phyloP scores from a whole-genome alignment of 805 yeast genomes.

The Saccharomycopsis malanga region DNA sequence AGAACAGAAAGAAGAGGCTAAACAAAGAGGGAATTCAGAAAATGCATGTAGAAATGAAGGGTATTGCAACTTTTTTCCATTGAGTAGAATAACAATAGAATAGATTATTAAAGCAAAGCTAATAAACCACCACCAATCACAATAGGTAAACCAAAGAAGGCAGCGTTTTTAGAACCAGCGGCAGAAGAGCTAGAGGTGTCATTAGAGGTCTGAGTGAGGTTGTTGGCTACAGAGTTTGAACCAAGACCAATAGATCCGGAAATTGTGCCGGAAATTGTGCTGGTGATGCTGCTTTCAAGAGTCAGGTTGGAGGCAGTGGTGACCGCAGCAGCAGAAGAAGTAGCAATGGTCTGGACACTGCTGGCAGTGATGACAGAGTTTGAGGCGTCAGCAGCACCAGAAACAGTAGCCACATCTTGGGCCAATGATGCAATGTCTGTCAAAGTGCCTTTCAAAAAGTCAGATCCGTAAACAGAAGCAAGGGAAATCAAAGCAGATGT shows the following conservation, averaged over 20 bases:
- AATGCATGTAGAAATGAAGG: too few relatives aligned
- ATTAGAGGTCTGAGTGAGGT: neutral
- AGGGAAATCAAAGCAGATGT: constrained; percentile 21
- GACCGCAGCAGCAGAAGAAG: neutral
- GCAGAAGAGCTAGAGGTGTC: constrained; percentile 2
- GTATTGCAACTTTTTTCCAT: too few relatives aligned
- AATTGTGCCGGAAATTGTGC: too few relatives aligned
- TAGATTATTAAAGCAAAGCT: constrained; percentile 9
- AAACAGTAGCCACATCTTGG: constrained; percentile 14
- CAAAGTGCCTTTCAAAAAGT: constrained; percentile 17
- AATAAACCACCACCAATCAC: constrained; percentile 8
- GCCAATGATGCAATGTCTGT: constrained; percentile 21
- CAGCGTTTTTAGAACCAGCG: neutral
- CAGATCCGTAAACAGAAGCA: constrained; percentile 20
- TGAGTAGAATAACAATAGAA: too few relatives aligned
- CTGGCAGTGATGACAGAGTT: constrained; percentile 10
- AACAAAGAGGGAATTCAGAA: too few relatives aligned
- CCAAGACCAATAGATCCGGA: too few relatives aligned
- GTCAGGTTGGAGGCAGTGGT: constrained; percentile 1
- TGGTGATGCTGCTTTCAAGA: too few relatives aligned
- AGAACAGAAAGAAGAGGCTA: too few relatives aligned
- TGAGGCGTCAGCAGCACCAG: constrained; percentile 10
- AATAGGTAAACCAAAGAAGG: constrained; percentile 2
- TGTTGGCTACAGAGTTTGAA: too few relatives aligned
- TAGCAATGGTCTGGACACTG: neutral